Base-by-base conservation (phyloP, 148 eudicot genomes). In the Cornus kousa region DNA sequence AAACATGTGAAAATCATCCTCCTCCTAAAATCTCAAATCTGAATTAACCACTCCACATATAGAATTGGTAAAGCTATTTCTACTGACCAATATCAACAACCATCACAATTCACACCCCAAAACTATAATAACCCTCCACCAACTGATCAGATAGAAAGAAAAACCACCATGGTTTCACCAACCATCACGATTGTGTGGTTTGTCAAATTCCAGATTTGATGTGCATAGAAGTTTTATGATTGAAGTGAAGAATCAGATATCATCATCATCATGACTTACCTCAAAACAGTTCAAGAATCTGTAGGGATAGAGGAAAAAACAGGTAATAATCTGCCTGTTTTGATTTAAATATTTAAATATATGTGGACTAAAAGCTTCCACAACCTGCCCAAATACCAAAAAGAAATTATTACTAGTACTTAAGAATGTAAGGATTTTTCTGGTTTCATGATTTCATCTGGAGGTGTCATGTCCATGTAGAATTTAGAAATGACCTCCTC, bases 201-300 rank as follows among this genome's bases (percentile, higher is more conserved):
- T 33, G 28, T 13, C n/a, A 40, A 75, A 39, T 4, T 71, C 13
- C 46, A 10, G 5, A 60, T 10, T 60, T 60, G 59, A 72, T 11
- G 6, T 2, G 62, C 50, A 22, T 9, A 28, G 28, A 48, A 46
- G 22, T 35, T 5, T 72, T 22, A 28, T 12, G 20, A 55, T 8
- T 20, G 9, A 73, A 55, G n/a, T 12, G 33, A 60, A 74, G 12
- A 71, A 76, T 14, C 4, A 6, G 75, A 67, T 79, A 35, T 9
- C 35, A 75, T 31, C 16, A 78, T 73, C 11, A 13, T n/a, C 37
- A 68, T 35, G 40, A 77, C 86, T 82, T 71, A 90, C 91, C 85
- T 69, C 70, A 76, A 72, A 80, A 2, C 66, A 73, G 83, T 83
- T 65, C 68, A 75, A 80, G 85, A 87, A 85, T 86, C 74, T 87